Base-by-base conservation (phyloP, 345 rosid genomes). In the Brassica rapa region DNA sequence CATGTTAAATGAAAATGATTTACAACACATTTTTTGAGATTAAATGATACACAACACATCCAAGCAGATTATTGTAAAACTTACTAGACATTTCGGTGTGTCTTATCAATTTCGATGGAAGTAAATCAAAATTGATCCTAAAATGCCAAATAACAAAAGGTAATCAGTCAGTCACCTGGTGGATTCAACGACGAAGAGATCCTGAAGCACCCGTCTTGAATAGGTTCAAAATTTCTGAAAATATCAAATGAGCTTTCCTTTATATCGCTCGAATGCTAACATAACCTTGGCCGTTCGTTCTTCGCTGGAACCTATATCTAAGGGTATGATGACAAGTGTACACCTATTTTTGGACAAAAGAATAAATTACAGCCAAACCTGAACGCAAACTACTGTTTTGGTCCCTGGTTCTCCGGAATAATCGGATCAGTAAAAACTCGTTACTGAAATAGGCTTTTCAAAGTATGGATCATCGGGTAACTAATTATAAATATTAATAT, bases 211-310 rank as follows among this genome's bases (percentile, higher is more conserved):
- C 30, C 1, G 21, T 11, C 19, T 30, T 35, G 57, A 27, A 64
- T 63, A 66, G 66, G 71, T 71, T 70, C 75, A 70, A 77, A 62
- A 32, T 70, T 62, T 70, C 64, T 62, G 70, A 62, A 25, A 21
- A 70, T 16, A 51, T 16, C 8, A 70, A 62, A 49, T 27, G 30
- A 70, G 27, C 43, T 64, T 71, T 70, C 43, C 64, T 64, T 71
- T 77, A 70, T 71, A 77, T 64, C 35, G 27, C 4, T 71, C 35
- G 9, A 57, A 46, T 66, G 21, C 3, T 32, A 78, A 72, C 23
- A 72, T 29, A 66, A 72, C 68, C 1, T 78, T 49, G 66, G 56
- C 56, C 77, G 33, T 67, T 66, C 24, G 56, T 67, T 66, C 39
- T 23, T n/a, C 24, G 1, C 10, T 78, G n/a, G 12, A 64, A 24